Evolutionary conservation across 257 asterid genomes (phyloP).

Genomic region (Solanum chiquidenum): DNA sequence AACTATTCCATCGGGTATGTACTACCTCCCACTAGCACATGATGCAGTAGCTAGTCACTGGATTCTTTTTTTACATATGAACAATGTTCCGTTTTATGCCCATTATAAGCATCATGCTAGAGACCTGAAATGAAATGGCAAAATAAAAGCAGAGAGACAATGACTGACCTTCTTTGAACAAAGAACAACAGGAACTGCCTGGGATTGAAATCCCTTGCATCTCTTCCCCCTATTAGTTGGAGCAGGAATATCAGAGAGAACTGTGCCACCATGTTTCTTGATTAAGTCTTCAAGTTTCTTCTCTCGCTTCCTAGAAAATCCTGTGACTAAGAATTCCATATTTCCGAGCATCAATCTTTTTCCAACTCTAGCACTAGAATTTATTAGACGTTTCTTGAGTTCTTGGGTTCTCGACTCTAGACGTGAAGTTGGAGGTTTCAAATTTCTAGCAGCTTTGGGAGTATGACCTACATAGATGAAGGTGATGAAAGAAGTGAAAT

Average conservation of each 20-base stretch:
- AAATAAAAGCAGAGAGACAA: neutral
- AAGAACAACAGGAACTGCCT: slow-evolving; percentile 47
- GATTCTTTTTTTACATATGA: neutral
- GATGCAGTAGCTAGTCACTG: neutral
- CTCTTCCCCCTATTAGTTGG: slow-evolving; percentile 36
- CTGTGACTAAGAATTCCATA: slow-evolving; percentile 73
- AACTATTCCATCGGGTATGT: neutral
- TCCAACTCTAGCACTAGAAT: slow-evolving; percentile 16
- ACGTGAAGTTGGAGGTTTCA: slow-evolving; percentile 20
- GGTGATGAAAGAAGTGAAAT: neutral
- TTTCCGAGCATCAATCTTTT: slow-evolving; percentile 49
- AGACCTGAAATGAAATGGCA: neutral
- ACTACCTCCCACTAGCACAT: neutral
- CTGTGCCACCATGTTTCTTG: slow-evolving; percentile 53
- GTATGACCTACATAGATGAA: slow-evolving; percentile 35
- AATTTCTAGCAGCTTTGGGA: slow-evolving; percentile 25
- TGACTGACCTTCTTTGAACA: slow-evolving; percentile 60
- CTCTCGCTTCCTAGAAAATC: slow-evolving; percentile 54
- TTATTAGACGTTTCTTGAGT: slow-evolving; percentile 17
- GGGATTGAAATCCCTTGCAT: slow-evolving; percentile 24
- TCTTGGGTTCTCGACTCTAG: slow-evolving; percentile 31
- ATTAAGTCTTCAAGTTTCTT: slow-evolving; percentile 54
- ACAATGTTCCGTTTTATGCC: neutral
- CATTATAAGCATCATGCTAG: neutral
- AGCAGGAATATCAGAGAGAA: slow-evolving; percentile 57